phyloP scores from a whole-genome alignment of 2,329 filamentous ascomycete species.

The Pezicula radicicola region DNA sequence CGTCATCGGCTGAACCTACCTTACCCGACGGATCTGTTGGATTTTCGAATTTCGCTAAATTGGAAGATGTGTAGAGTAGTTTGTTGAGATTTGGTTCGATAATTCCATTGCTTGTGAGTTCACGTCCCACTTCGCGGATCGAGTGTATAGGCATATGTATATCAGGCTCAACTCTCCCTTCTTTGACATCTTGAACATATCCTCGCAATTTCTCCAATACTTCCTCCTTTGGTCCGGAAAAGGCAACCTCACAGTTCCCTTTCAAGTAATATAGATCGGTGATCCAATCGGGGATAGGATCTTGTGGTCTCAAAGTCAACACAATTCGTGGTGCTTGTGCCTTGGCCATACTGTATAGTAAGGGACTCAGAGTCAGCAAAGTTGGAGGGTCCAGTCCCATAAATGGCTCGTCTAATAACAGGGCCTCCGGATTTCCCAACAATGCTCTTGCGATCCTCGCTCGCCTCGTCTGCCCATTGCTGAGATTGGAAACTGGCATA shows the following conservation, averaged over 20 bases:
- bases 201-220: conserved; percentile 54
- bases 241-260: conserved; percentile 60
- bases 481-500: conserved; percentile 84
- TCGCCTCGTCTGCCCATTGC: conserved; percentile 87
- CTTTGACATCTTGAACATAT: conserved; percentile 37
- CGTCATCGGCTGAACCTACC: not conserved
- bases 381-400: conserved; percentile 93
- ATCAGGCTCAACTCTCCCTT: conserved; percentile 6
- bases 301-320: conserved; percentile 78
- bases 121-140: conserved; percentile 23
- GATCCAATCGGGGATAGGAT: conserved; percentile 85
- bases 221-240: conserved; percentile 61
- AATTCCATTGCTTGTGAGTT: conserved; percentile 23
- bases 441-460: conserved; percentile 87
- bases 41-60: not conserved
- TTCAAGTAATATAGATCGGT: conserved; percentile 76
- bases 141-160: conserved; percentile 17
- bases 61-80: not conserved
- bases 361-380: conserved; percentile 63
- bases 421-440: conserved; percentile 71
- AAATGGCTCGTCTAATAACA: conserved; percentile 91
- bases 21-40: not conserved
- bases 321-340: conserved; percentile 69
- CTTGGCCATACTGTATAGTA: conserved; percentile 67
- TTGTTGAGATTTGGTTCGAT: conserved; percentile 7